Conservation (phyloP, 139 green algal genomes). For the Coelastrella sp. region DNA sequence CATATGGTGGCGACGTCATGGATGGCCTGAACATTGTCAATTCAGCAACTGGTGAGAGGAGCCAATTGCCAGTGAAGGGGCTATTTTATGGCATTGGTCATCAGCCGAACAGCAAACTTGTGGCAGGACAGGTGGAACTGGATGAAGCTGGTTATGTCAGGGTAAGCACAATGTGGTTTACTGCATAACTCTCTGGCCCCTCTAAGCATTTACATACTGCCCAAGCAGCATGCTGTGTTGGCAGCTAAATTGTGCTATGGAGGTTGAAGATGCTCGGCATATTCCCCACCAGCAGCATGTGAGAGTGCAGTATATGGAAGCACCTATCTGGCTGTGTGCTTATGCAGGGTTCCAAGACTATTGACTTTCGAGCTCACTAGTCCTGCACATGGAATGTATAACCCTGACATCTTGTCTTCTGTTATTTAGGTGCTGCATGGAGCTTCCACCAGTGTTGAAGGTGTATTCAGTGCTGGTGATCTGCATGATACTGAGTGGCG, state of each 20-base stretch:
- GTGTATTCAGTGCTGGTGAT: constrained; percentile 95
- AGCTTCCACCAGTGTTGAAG: constrained; percentile 81
- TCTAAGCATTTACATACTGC: no score
- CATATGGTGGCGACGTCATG: constrained; percentile 72
- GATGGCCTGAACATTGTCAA: background rate
- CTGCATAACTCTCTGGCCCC: no score
- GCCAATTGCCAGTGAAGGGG: constrained; percentile 79
- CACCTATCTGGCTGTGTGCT: no score
- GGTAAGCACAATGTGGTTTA: constrained; percentile 55
- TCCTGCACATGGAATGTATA: no score
- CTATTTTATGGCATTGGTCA: constrained; percentile 99
- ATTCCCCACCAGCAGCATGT: no score
- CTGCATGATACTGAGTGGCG: constrained; percentile 93
- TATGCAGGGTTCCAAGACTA: no score
- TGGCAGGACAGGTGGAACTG: constrained; percentile 83
- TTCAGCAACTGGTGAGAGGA: constrained; percentile 58
- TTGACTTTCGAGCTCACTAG: no score
- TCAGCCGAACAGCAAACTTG: constrained; percentile 89
- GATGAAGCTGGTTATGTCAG: constrained; percentile 94
- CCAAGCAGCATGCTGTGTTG: no score
- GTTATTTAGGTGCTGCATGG: constrained; percentile 57
- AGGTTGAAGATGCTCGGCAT: no score
- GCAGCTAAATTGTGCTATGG: no score
- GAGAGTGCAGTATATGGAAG: no score
- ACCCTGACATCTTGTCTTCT: no score